phyloP scores from a whole-genome alignment of 495 filamentous ascomycete genomes.

The Extremus antarcticus region DNA sequence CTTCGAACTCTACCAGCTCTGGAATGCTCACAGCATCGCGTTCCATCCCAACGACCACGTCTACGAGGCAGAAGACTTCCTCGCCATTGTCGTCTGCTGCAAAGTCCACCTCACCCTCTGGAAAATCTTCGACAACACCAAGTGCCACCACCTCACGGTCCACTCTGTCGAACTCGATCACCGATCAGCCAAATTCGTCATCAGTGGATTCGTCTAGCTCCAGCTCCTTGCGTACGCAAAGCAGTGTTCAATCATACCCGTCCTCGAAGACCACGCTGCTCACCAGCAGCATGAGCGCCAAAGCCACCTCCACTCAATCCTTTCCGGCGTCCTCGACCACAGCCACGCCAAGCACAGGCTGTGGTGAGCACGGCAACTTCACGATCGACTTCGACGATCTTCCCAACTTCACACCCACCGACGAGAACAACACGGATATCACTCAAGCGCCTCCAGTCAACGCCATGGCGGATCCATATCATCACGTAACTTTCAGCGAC shows the following conservation, averaged over 20 bases:
- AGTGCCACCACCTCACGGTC: no score
- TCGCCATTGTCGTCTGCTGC: no score
- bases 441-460: conserved; percentile 30
- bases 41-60: not conserved
- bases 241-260: not conserved
- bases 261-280: not conserved
- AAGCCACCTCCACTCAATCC: not conserved
- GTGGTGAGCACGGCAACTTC: conserved; percentile 28
- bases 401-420: conserved; percentile 14
- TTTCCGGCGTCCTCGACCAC: conserved; percentile 9
- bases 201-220: no score
- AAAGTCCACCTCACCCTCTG: no score
- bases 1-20: not conserved
- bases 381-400: conserved; percentile 28
- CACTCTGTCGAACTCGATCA: no score
- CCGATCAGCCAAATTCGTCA: no score
- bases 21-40: not conserved
- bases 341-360: conserved; percentile 16
- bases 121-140: no score
- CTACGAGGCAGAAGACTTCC: no score
- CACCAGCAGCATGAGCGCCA: conserved; percentile 1
- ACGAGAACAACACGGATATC: conserved; percentile 21
- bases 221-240: no score
- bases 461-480: conserved; percentile 38
- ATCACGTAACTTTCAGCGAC: conserved; percentile 34